These are phyloP conservation scores for Xerocomellus intermedius DNA, from an alignment of 768 basidiomycete genomes.

Conservation along the genomic window DNA sequence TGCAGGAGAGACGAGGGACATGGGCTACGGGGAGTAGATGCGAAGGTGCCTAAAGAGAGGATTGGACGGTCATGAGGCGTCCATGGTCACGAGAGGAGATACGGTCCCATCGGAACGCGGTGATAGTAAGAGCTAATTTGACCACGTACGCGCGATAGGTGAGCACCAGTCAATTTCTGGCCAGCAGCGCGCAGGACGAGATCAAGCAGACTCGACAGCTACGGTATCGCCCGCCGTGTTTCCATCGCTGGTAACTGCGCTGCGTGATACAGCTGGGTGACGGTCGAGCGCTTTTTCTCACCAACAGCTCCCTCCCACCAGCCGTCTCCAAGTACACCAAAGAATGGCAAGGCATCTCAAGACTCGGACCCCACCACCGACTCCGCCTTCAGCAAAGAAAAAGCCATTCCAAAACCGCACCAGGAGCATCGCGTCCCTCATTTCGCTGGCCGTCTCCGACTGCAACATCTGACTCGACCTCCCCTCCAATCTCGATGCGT, in stretches of 20 bases:
- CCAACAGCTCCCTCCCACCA: conserved; percentile 44
- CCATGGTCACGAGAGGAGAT: conserved; percentile 8
- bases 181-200: conserved; percentile 20
- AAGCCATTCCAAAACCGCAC: no score
- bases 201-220: conserved; percentile 24
- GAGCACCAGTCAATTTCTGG: background rate
- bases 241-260: conserved; percentile 20
- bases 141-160: conserved; percentile 2
- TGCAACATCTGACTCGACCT: no score
- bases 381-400: no score
- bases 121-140: no score
- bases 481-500: no score
- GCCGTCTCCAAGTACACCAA: conserved; percentile 40
- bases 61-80: no score
- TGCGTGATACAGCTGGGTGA: conserved; percentile 24
- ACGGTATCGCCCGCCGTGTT: conserved; percentile 18
- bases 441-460: no score
- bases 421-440: no score
- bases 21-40: conserved; percentile 3
- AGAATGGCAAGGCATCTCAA: conserved; percentile 20
- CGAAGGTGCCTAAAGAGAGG: background rate
- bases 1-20: conserved; percentile 11
- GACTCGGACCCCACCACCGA: no score
- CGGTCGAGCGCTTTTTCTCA: conserved; percentile 11
- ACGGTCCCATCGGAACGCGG: background rate